Base-by-base conservation (phyloP, 345 rosid species). In the Nasturtium officinale region DNA sequence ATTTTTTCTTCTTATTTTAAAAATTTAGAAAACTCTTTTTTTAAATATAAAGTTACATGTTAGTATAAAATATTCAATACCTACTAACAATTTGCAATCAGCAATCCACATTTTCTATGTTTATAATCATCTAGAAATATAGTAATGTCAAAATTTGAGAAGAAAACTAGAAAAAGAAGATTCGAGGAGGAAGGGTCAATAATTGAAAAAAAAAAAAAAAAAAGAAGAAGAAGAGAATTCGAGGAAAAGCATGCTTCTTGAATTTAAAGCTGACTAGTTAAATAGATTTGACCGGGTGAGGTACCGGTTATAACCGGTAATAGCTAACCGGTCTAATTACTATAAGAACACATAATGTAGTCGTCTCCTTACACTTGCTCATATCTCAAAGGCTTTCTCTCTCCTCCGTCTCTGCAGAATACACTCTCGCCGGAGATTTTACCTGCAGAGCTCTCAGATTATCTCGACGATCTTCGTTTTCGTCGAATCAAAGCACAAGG, bases 141-240 rank as follows among this genome's bases (percentile, higher is more conserved):
- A 46, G 3, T 12, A 74, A 28, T 68, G 73, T 76, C 79, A 76
- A 76, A 76, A 13, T 62, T 76, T 76, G 75, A 76, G 61, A 17
- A 66, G 54, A 30, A 52, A 52, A 62, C 6, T 38, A 17, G n/a
- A 46, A 64, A 51, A 40, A 50, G 51, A 43, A 65, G 0, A 57
- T n/a, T 38, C 10, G 32, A 26, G n/a, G 32, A 26, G n/a, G 51
- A 38, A 72, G 7, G 37, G 69, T 63, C 68, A 72, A 52, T 5
- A 42, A 29, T 38, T 13, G 43, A 38, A 38, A 2, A 11, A 3
- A 35, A 1, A 38, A 38, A 35, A 37, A 35, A 33, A 26, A 26
- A 3, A 26, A 60, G n/a, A 12, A 38, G 25, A 21, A 17, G 3
- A 0, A 43, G 47, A 29, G 12, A 21, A 28, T 53, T 73, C 48